Evolutionary conservation across 225 moss, liverwort and hornwort species (phyloP).

Genomic region (Bryoerythrophyllum caledonicum): DNA sequence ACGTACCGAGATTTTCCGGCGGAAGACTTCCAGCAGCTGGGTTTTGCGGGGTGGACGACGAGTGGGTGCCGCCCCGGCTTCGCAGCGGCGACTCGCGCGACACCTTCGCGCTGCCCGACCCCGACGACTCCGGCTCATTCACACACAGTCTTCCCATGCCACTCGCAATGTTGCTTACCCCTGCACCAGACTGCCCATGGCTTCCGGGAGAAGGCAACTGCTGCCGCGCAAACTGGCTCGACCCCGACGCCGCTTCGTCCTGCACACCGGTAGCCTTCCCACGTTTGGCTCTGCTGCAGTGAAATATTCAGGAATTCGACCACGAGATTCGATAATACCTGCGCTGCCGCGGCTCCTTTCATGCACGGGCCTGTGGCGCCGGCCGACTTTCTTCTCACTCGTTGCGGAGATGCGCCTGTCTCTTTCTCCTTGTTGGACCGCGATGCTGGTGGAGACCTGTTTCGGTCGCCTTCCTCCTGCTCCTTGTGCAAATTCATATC

Average conservation of each 20-base stretch:
- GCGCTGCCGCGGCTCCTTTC: neutral
- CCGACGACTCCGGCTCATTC: constrained; percentile 60
- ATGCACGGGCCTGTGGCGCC: neutral
- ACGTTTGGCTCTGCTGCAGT: no score
- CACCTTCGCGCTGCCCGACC: constrained; percentile 37
- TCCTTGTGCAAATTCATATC: neutral
- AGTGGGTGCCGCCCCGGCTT: constrained; percentile 20
- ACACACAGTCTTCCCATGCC: constrained; percentile 61
- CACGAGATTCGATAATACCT: no score
- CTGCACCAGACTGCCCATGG: constrained; percentile 10
- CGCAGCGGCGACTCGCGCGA: constrained; percentile 32
- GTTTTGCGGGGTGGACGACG: constrained; percentile 16
- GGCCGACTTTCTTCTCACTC: constrained; percentile 24
- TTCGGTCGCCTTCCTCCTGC: constrained; percentile 35
- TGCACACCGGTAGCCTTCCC: constrained; percentile 17
- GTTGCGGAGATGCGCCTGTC: constrained; percentile 23
- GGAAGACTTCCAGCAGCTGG: neutral
- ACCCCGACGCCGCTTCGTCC: constrained; percentile 55
- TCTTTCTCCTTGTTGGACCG: constrained; percentile 14
- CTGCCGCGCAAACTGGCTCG: constrained; percentile 16
- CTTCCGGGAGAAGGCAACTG: neutral
- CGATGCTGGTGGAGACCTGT: constrained; percentile 19
- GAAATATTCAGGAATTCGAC: no score
- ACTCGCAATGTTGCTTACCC: constrained; percentile 42
- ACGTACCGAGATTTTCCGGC: constrained; percentile 51